Conservation (phyloP, 495 filamentous ascomycete genomes). For the Trichoderma gamsii region DNA sequence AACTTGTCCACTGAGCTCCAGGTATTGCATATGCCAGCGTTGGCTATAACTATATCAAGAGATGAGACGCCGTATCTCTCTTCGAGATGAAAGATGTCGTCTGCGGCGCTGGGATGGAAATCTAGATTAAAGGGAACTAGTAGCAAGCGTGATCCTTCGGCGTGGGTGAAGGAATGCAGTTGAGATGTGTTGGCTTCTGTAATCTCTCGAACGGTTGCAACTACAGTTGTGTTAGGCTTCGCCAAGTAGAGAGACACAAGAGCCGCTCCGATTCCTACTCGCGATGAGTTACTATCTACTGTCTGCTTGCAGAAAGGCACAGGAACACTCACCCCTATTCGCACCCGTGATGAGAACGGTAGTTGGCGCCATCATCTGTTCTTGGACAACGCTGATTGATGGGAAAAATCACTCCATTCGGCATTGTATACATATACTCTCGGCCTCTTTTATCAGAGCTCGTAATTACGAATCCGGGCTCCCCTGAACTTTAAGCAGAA, state of each 20-base stretch:
- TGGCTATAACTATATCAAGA: neutral
- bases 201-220: neutral
- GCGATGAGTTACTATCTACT: neutral
- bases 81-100: neutral
- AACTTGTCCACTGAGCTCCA: neutral
- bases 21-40: neutral
- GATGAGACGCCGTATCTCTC: neutral
- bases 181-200: neutral
- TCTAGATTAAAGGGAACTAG: neutral
- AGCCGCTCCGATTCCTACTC: neutral
- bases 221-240: neutral
- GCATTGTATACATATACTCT: no score
- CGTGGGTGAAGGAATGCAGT: neutral
- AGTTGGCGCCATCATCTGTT: neutral
- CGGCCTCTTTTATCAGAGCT: no score
- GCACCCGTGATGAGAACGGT: slow-evolving; percentile 4
- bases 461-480: no score
- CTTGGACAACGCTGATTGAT: no score
- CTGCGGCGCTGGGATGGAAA: neutral
- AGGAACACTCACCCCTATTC: neutral
- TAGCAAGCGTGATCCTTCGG: neutral
- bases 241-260: neutral
- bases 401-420: no score
- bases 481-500: no score
- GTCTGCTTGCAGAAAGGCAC: neutral